Evolutionary conservation across 345 rosid genomes (phyloP), one percentile per base, ranked within the genome.

Genomic region (Euphorbia pulcherrima): DNA sequence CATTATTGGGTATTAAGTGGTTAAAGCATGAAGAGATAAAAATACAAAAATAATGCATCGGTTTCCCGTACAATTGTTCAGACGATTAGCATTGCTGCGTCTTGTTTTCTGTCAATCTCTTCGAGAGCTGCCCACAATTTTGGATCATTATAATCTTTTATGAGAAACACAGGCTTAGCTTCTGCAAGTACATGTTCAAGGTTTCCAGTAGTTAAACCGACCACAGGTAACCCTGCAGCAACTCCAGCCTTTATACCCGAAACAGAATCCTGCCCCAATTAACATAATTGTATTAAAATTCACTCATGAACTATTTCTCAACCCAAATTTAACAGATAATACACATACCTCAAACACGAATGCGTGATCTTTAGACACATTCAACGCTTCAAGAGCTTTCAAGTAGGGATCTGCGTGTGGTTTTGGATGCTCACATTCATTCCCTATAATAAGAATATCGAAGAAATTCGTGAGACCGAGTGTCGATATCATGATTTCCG

Each of bases 211-310:
- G 69, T 72, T 9, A 83, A 35, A 0, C 78, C 86, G 53, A 77
- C 69, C 8, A 80, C 83, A 2, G 78, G 83, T 78, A 83, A 69
- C 23, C 83, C 80, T 3, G 86, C 81, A 14, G 80, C 81, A 20
- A 79, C 78, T 62, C 82, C 83, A 10, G 86, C 83, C 68, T 63
- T 77, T 44, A 69, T 79, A 1, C 86, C 83, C 3, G 83, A 77
- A 64, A 73, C 70, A 12, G 82, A 82, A 60, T 83, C 86, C 81
- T 82, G 14, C 5, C 37, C 54, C 30, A 20, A 4, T 1, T 9
- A 46, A 44, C 48, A n/a, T 0, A 48, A 18, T 6, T 48, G 23
- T 29, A 53, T 11, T 1, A 53, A 5, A 56, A 13, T 1, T 16
- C 5, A 11, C 20, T 28, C 16, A 0, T 4, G 8, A 29, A 57